phyloP scores from a whole-genome alignment of 1,284 basidiomycete species.

The Ceraceosorus guamensis region DNA sequence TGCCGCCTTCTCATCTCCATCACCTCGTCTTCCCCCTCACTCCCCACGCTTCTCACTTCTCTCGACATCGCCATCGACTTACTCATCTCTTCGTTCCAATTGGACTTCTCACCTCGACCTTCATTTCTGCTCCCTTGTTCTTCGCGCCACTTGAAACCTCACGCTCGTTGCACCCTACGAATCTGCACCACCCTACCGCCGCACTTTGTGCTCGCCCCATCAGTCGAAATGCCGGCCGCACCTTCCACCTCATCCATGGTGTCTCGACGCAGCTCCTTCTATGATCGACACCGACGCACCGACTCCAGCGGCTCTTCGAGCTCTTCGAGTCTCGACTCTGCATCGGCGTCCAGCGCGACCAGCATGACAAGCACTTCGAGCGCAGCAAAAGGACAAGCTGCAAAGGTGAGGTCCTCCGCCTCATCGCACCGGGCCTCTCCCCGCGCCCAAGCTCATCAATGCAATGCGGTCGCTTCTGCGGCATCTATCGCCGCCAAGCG shows the following conservation, averaged over 20 bases:
- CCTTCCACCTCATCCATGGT: background rate
- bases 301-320: background rate
- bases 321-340: background rate
- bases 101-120: background rate
- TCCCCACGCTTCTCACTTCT: background rate
- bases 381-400: background rate
- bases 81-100: background rate
- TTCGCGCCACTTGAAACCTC: background rate
- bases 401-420: background rate
- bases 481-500: background rate
- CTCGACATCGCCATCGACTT: background rate
- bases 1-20: too few relatives aligned
- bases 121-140: background rate
- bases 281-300: background rate
- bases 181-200: too few relatives aligned
- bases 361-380: constrained; percentile 1
- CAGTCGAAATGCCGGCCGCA: background rate
- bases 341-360: background rate
- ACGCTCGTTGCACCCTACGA: too few relatives aligned
- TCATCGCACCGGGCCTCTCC: background rate
- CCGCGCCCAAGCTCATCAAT: background rate
- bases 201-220: too few relatives aligned
- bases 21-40: background rate
- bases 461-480: background rate
- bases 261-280: background rate